A percentile compares a stretch with the other conserved stretches of the same genome.
Evolutionary conservation across 2,329 filamentous ascomycete genomes (phyloP).

Genomic region (Trichoderma sp.): DNA sequence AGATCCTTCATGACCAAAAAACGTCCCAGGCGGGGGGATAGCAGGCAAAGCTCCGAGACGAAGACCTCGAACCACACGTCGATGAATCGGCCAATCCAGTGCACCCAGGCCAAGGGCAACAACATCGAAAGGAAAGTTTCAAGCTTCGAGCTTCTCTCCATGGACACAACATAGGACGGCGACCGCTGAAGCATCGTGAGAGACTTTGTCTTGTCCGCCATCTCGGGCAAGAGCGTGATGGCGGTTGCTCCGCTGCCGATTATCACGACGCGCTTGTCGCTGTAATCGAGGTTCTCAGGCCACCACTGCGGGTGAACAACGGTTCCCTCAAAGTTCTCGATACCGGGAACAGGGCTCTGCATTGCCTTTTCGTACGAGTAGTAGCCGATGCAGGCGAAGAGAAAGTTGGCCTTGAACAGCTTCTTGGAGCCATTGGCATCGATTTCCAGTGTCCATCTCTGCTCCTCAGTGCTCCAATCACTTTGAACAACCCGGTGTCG

Average conservation of each 20-base stretch:
- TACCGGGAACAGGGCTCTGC: conserved; percentile 59
- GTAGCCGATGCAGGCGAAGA: conserved; percentile 62
- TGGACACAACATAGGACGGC: conserved; percentile 65
- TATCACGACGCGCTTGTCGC: conserved; percentile 64
- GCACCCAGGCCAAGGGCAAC: conserved; percentile 47
- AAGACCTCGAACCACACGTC: conserved; percentile 45
- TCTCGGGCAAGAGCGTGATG: conserved; percentile 68
- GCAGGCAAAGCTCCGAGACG: conserved; percentile 33
- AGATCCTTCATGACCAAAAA: conserved; percentile 42
- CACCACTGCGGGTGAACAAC: conserved; percentile 73
- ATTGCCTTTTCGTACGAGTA: conserved; percentile 68
- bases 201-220: conserved; percentile 60
- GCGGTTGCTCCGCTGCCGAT: conserved; percentile 79
- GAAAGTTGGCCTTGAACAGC: conserved; percentile 47
- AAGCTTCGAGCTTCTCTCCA: conserved; percentile 41
- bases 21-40: conserved; percentile 27
- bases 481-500: conserved; percentile 46
- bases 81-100: conserved; percentile 48
- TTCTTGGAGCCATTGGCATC: conserved; percentile 29
- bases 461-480: conserved; percentile 54
- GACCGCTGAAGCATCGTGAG: conserved; percentile 81
- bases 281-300: conserved; percentile 65
- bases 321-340: conserved; percentile 62
- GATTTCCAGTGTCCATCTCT: conserved; percentile 54
- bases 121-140: conserved; percentile 39